phyloP scores from a whole-genome alignment of 169 alveolate genomes.

The Plasmodium berghei region DNA sequence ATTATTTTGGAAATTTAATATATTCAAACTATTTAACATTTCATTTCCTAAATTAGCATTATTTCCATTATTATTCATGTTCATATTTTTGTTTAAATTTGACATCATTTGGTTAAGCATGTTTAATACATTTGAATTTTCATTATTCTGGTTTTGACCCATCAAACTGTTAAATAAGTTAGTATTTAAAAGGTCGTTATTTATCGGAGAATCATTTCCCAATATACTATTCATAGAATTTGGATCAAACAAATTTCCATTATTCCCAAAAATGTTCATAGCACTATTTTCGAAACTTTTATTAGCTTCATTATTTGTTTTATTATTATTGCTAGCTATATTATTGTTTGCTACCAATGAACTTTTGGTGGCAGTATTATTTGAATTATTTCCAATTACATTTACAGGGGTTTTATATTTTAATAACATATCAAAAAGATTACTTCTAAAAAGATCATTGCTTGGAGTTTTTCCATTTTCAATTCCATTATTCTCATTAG shows the following conservation, averaged over 20 bases:
- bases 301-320: too few relatives aligned
- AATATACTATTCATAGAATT: too few relatives aligned
- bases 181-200: too few relatives aligned
- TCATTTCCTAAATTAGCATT: background rate
- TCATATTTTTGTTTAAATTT: slow-evolving; percentile 36
- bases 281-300: too few relatives aligned
- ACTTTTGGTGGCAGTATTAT: background rate
- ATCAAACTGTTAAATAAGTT: background rate
- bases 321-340: background rate
- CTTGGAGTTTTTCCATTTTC: background rate
- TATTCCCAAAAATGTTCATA: too few relatives aligned
- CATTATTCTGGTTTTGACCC: background rate
- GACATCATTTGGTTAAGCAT: slow-evolving; percentile 23
- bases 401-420: slow-evolving; percentile 12
- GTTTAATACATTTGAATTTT: background rate
- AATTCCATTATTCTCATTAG: background rate
- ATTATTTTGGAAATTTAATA: slow-evolving; percentile 6
- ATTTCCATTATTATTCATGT: background rate
- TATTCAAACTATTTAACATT: background rate
- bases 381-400: background rate
- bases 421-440: slow-evolving; percentile 8
- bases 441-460: slow-evolving; percentile 1
- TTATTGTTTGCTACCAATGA: background rate
- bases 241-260: too few relatives aligned
- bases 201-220: too few relatives aligned